These are phyloP conservation scores for Wickerhamiella cacticola DNA, from an alignment of 805 yeast genomes.

Conservation along the genomic window DNA sequence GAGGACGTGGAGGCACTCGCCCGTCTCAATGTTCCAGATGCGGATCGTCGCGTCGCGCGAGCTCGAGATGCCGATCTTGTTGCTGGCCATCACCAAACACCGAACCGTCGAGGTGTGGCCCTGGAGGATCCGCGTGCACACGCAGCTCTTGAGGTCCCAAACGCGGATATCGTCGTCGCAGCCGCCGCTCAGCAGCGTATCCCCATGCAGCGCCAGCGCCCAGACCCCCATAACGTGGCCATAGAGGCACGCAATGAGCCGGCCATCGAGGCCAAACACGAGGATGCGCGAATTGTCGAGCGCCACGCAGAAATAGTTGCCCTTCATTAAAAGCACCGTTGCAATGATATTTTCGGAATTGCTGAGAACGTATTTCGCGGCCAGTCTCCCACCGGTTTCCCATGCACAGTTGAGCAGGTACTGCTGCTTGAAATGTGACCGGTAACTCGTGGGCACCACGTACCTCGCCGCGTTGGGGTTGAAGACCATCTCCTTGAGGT, in stretches of 20 bases:
- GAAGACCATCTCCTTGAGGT: slow-evolving; percentile 27
- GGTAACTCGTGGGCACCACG: slow-evolving; percentile 28
- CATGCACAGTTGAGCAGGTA: slow-evolving; percentile 32
- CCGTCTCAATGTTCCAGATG: slow-evolving; percentile 90
- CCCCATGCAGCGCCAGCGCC: slow-evolving; percentile 87
- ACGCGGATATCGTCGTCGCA: slow-evolving; percentile 94
- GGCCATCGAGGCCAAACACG: slow-evolving; percentile 32
- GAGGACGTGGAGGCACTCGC: slow-evolving; percentile 63
- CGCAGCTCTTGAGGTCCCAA: slow-evolving; percentile 85
- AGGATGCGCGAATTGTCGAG: slow-evolving; percentile 36
- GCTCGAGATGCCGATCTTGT: slow-evolving; percentile 68
- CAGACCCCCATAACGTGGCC: slow-evolving; percentile 98
- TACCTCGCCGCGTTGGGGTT: slow-evolving; percentile 26
- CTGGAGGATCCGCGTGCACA: slow-evolving; percentile 72
- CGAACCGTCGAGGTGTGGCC: slow-evolving; percentile 92
- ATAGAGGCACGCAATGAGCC: slow-evolving; percentile 67
- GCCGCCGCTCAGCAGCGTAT: slow-evolving; percentile 84
- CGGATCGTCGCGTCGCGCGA: slow-evolving; percentile 84
- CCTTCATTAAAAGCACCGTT: slow-evolving; percentile 30
- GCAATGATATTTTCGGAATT: slow-evolving; percentile 30
- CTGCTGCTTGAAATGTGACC: slow-evolving; percentile 32
- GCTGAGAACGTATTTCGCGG: slow-evolving; percentile 31
- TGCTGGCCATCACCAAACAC: slow-evolving; percentile 63
- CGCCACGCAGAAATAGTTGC: slow-evolving; percentile 31
- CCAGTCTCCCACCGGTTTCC: slow-evolving; percentile 32